These are phyloP conservation scores for Brassica nigra DNA, from an alignment of 345 rosid species.

Conservation along the genomic window DNA sequence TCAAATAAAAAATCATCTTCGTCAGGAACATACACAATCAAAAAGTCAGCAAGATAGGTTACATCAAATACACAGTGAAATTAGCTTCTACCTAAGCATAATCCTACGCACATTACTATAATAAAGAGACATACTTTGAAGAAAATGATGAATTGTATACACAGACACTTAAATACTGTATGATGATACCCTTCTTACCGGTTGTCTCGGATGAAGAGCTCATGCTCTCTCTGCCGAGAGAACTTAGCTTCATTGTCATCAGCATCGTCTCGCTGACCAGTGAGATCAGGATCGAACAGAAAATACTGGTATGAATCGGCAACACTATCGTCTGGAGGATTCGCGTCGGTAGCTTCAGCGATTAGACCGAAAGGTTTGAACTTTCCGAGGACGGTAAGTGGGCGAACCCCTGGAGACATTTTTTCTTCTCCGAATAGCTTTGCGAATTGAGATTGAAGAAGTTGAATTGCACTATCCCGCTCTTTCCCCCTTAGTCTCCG, in stretches of 20 bases:
- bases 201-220: conserved; percentile 82
- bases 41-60: conserved; percentile 9
- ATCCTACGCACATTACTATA: background rate
- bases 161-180: no score
- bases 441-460: conserved; percentile 7
- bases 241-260: conserved; percentile 41
- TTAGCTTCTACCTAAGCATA: conserved; percentile 9
- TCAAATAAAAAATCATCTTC: background rate
- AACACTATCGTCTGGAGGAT: conserved; percentile 41
- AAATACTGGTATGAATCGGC: conserved; percentile 69
- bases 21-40: conserved; percentile 4
- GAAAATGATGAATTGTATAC: background rate
- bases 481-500: background rate
- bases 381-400: conserved; percentile 79
- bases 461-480: conserved; percentile 16
- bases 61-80: conserved; percentile 13
- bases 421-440: background rate
- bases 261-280: conserved; percentile 47
- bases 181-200: conserved; percentile 42
- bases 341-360: conserved; percentile 81
- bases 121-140: conserved; percentile 9
- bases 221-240: conserved; percentile 60
- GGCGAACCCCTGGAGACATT: conserved; percentile 70
- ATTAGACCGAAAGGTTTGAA: conserved; percentile 90
- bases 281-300: conserved; percentile 67